Conservation (phyloP, 1,139 yeast species). For the Yamadazyma trypodendri region DNA sequence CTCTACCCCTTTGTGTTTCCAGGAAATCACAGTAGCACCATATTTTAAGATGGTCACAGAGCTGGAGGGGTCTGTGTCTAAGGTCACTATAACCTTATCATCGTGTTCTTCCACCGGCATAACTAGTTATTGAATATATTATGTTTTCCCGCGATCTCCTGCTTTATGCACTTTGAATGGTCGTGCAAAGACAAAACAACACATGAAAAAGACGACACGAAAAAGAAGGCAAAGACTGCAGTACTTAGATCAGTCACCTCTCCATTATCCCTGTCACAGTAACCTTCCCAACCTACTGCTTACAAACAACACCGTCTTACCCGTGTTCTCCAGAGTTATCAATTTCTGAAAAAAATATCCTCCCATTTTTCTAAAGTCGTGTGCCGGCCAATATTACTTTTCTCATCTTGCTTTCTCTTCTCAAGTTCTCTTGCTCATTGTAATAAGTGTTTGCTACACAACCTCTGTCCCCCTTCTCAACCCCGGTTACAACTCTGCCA, state of each 20-base stretch:
- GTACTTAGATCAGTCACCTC: background rate
- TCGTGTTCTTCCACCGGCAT: constrained; percentile 56
- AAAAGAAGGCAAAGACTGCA: background rate
- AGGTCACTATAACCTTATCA: constrained; percentile 59
- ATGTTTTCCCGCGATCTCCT: too few relatives aligned
- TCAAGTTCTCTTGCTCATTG: too few relatives aligned
- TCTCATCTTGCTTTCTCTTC: too few relatives aligned
- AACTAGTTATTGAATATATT: background rate
- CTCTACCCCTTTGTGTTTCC: constrained; percentile 69
- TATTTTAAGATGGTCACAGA: constrained; percentile 67
- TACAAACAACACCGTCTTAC: too few relatives aligned
- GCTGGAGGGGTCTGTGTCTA: constrained; percentile 52
- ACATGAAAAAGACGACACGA: too few relatives aligned
- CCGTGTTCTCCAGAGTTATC: background rate
- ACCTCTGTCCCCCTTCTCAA: too few relatives aligned
- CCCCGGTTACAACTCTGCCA: too few relatives aligned
- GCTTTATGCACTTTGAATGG: too few relatives aligned
- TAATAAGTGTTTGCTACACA: too few relatives aligned
- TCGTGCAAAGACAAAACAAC: too few relatives aligned
- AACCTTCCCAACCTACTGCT: too few relatives aligned
- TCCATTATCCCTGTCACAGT: background rate
- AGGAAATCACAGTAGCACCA: constrained; percentile 87
- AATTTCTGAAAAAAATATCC: background rate
- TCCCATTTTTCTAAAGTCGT: background rate
- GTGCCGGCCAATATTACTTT: background rate